Base-by-base conservation (phyloP, 2,329 filamentous ascomycete species). In the Drechslera avenae region DNA sequence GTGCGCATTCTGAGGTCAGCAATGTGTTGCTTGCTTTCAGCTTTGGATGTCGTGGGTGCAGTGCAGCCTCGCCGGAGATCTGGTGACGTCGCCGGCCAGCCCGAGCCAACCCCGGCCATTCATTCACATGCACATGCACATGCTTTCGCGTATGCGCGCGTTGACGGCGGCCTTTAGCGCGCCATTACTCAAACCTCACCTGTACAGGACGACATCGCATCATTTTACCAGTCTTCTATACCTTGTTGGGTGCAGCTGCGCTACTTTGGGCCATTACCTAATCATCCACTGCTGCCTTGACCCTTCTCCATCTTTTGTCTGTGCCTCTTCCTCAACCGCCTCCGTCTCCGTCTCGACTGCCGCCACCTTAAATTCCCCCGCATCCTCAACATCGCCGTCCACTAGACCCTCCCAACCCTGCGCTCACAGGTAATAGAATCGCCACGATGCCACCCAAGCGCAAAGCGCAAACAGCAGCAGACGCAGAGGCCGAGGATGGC, bases 401-500 rank as follows among this genome's bases (percentile, higher is more conserved):
- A 14, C 13, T 28, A 14, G 3, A 19, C n/a, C 36, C 26, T 17
- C 31, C 30, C 1, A 23, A 23, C 32, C 4, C 10, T n/a, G 10
- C 17, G 7, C 16, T 14, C 26, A n/a, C 77, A 50, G 80, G 77
- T 45, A 16, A 49, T 39, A 50, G 23, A 16, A 31, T 28, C 48
- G 36, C 47, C 57, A 59, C 46, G 14, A 78, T 77, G 75, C 69
- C 76, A 32, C 70, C 74, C n/a, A 79, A 79, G 62, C 78, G 76
- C 43, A 79, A 79, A 63, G 75, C 74, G n/a, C 60, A 60, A 52
- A 60, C 60, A n/a, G 64, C 70, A 50, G 64, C 60, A 46, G 61
- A 66, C 41, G 62, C 56, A 21, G 67, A 67, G 45, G 76, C 71
- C 50, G 77, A 81, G 50, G 84, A 82, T 69, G 83, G 85, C 58